A percentile compares a stretch with the other conserved stretches of the same genome.
These are phyloP conservation scores for Drechmeria coniospora DNA, from an alignment of 2,329 filamentous ascomycete species.

Conservation along the genomic window DNA sequence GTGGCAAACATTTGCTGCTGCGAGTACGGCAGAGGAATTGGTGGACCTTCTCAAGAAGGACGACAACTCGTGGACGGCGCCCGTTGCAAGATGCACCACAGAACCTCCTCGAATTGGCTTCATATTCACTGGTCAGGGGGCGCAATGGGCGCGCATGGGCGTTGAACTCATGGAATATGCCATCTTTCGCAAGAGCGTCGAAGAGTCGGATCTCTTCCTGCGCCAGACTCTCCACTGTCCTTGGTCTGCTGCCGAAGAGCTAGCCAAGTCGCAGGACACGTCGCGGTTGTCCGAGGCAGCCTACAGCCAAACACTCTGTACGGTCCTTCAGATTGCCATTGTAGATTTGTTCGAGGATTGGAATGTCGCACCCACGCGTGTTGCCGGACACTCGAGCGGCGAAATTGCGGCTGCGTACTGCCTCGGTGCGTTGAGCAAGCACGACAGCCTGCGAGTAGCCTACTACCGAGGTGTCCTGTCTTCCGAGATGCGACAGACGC, in stretches of 20 bases:
- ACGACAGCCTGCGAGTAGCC: constrained; percentile 15
- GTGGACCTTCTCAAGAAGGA: not conserved
- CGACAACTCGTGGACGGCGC: not conserved
- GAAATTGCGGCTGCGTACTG: constrained; percentile 28
- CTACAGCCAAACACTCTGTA: constrained; percentile 21
- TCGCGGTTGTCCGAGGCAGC: constrained; percentile 8
- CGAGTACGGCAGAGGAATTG: too few species aligned
- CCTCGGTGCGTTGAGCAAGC: constrained; percentile 16
- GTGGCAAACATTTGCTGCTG: too few species aligned
- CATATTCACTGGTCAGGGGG: constrained; percentile 13
- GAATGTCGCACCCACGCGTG: constrained; percentile 18
- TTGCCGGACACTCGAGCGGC: constrained; percentile 26
- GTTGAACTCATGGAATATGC: constrained; percentile 11
- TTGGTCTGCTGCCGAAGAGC: constrained; percentile 17
- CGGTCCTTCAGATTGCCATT: constrained; percentile 24
- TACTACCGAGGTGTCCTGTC: constrained; percentile 16
- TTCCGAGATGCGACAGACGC: constrained; percentile 9
- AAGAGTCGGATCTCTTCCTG: constrained; percentile 13
- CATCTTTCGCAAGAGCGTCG: constrained; percentile 13
- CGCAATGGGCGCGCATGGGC: constrained; percentile 12
- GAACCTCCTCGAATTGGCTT: constrained; percentile 9
- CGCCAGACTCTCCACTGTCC: constrained; percentile 6
- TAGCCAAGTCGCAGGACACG: constrained; percentile 14
- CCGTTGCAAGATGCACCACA: constrained; percentile 6
- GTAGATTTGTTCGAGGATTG: constrained; percentile 19